Base-by-base conservation (phyloP, 345 rosid genomes). In the Kernera saxatilis region DNA sequence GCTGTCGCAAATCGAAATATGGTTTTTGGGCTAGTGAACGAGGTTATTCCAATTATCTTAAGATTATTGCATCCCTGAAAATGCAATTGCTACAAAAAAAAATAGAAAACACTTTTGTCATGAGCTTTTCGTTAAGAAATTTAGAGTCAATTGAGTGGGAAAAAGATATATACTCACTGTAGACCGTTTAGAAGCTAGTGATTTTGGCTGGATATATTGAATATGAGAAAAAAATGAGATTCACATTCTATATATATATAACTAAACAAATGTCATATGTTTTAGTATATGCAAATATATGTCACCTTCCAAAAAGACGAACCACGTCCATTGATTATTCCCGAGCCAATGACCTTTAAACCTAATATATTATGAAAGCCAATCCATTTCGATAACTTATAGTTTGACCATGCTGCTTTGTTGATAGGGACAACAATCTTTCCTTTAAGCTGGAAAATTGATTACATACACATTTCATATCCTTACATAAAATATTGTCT, bases 11-110 rank as follows among this genome's bases (percentile, higher is more conserved):
- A 87, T 41, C 5, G 72, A 11, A 17, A 87, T 75, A 67, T 83
- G 87, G n/a, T 62, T 71, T 23, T 27, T 30, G 81, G 84, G 21
- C 84, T 84, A 54, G 83, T 65, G 1, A 73, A 0, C 8, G 71
- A 76, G 0, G 67, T 73, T 51, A 85, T 54, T 52, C 82, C 89
- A 9, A 0, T 15, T 11, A 81, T 43, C 10, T 3, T n/a, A 29
- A 75, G 64, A 36, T 77, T 48, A 1, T 44, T 36, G 67, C 83
- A 84, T 3, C 17, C 3, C 4, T 10, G 0, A 33, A 84, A 69
- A n/a, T 59, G 11, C 51, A 79, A 15, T 43, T 75, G 75, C 84
- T 79, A 30, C 17, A 13, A 35, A 6, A 21, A 49, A 49, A 22
- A 49, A 1, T 11, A 2, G 5, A 22, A 26, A 6, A n/a, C n/a